phyloP scores from a whole-genome alignment of 2,329 filamentous ascomycete genomes.

The Thielaviopsis musarum region DNA sequence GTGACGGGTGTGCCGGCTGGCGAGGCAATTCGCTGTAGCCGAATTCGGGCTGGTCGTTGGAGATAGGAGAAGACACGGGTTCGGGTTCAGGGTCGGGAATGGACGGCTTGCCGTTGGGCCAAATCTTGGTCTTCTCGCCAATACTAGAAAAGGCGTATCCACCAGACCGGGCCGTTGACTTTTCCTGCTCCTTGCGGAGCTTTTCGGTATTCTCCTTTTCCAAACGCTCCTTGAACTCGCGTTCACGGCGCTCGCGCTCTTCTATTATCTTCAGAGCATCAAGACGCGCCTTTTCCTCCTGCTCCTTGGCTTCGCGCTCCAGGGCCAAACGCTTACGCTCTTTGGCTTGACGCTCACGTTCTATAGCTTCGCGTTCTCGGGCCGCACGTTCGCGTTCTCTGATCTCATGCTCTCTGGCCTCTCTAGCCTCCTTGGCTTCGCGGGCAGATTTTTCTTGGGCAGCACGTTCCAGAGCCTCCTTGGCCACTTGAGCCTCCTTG shows the following conservation, averaged over 20 bases:
- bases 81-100: constrained; percentile 15
- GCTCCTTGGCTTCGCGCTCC: constrained; percentile 18
- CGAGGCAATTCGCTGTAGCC: constrained; percentile 18
- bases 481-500: constrained; percentile 12
- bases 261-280: constrained; percentile 18
- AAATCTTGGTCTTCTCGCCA: constrained; percentile 53
- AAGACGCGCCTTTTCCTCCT: constrained; percentile 17
- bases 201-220: constrained; percentile 23
- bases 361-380: constrained; percentile 25
- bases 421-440: background rate
- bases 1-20: constrained; percentile 36
- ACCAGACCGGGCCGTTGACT: constrained; percentile 16
- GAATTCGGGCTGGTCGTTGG: constrained; percentile 15
- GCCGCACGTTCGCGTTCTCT: constrained; percentile 24
- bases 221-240: constrained; percentile 26
- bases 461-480: background rate
- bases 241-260: constrained; percentile 28
- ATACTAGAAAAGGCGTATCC: constrained; percentile 46
- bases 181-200: constrained; percentile 16
- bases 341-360: constrained; percentile 27
- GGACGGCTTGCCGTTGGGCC: constrained; percentile 43
- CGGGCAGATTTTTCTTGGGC: background rate
- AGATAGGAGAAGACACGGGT: constrained; percentile 17
- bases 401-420: constrained; percentile 20
- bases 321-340: constrained; percentile 17